Percentiles rank a stretch among this genome's conserved stretches.
Conservation (phyloP, 192 early-diverging fungal genomes). For the Gaertneriomyces semiglobifer region DNA sequence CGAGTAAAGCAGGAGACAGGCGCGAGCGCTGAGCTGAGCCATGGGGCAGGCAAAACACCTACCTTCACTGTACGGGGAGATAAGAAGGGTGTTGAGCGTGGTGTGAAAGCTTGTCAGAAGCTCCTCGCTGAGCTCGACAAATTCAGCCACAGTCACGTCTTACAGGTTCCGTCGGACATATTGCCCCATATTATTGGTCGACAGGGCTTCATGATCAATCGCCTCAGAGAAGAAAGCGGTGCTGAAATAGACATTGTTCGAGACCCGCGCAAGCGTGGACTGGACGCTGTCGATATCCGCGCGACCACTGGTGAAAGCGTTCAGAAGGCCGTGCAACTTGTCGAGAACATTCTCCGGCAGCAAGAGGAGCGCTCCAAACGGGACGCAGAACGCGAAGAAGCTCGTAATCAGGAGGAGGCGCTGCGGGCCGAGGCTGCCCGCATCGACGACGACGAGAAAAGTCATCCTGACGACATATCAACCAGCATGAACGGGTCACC, state of each 20-base stretch:
- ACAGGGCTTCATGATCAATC: constrained; percentile 64
- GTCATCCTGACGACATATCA: too few species aligned
- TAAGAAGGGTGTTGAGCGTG: constrained; percentile 16
- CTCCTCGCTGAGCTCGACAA: constrained; percentile 32
- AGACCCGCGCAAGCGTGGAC: background rate
- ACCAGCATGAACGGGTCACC: too few species aligned
- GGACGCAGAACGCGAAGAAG: constrained; percentile 26
- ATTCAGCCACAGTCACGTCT: constrained; percentile 43
- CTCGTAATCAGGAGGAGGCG: background rate
- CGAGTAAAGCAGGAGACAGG: constrained; percentile 34
- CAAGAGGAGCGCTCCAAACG: constrained; percentile 20
- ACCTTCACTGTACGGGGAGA: constrained; percentile 41
- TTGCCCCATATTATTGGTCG: constrained; percentile 72
- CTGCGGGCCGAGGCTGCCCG: constrained; percentile 18
- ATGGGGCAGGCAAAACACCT: constrained; percentile 19
- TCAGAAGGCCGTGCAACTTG: constrained; percentile 20
- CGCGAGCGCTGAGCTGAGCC: constrained; percentile 28
- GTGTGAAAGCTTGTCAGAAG: constrained; percentile 28
- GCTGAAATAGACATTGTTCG: constrained; percentile 59
- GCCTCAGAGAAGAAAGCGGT: constrained; percentile 63
- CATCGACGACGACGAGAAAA: constrained; percentile 15
- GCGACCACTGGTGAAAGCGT: constrained; percentile 30
- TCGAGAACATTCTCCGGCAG: constrained; percentile 34
- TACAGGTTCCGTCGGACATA: constrained; percentile 34
- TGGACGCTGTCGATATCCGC: constrained; percentile 36